Evolutionary conservation across 2,329 filamentous ascomycete species (phyloP).

Genomic region (Xylariaceae sp.): DNA sequence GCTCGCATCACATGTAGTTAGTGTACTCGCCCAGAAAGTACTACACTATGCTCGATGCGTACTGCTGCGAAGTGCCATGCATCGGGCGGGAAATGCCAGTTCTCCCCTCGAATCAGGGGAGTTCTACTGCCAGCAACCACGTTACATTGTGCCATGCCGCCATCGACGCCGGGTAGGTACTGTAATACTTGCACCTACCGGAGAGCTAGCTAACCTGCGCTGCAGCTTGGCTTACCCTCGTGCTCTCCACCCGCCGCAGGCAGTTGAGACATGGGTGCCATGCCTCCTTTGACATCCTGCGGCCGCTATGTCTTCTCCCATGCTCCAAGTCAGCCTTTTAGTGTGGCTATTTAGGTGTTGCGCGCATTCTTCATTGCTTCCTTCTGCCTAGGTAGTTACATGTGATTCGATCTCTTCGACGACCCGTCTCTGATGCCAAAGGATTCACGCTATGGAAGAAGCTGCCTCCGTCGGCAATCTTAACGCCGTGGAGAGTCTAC

Average conservation of each 20-base stretch:
- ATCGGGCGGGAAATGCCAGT: slow-evolving; percentile 12
- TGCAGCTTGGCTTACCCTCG: slow-evolving; percentile 2
- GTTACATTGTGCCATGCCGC: slow-evolving; percentile 23
- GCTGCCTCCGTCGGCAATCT: slow-evolving; percentile 26
- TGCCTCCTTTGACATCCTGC: slow-evolving; percentile 10
- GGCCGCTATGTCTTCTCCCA: slow-evolving; percentile 11
- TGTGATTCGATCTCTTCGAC: slow-evolving; percentile 13
- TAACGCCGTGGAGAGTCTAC: slow-evolving; percentile 22
- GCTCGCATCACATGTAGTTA: slow-evolving; percentile 3
- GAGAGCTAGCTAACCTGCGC: not conserved
- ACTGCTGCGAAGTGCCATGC: slow-evolving; percentile 21
- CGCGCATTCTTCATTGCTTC: slow-evolving; percentile 11
- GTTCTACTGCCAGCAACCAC: slow-evolving; percentile 18
- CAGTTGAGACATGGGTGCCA: slow-evolving; percentile 14
- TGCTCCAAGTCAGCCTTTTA: slow-evolving; percentile 6
- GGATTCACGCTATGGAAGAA: slow-evolving; percentile 27
- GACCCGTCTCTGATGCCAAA: slow-evolving; percentile 21
- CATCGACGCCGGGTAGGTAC: not conserved
- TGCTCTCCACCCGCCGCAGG: slow-evolving; percentile 14
- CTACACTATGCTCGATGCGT: too few species aligned
- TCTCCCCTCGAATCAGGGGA: slow-evolving; percentile 21
- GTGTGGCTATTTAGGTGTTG: slow-evolving; percentile 5
- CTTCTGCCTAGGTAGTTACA: slow-evolving; percentile 6
- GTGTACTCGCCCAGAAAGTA: not conserved
- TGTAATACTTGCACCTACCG: not conserved